These are phyloP conservation scores for Dipodascus albidus DNA, from an alignment of 805 yeast species.

Conservation along the genomic window DNA sequence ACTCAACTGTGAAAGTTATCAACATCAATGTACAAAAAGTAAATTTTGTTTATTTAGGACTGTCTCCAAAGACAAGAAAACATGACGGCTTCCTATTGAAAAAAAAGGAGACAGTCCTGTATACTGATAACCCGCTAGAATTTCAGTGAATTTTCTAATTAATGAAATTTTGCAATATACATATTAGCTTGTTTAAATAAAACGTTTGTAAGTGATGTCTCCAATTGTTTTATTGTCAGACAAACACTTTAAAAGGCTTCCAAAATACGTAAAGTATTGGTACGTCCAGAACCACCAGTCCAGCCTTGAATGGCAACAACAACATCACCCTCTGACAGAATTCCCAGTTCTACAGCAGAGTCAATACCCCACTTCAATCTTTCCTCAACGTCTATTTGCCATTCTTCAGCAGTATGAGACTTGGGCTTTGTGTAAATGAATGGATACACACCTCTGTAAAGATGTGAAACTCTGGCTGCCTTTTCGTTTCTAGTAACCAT, in stretches of 20 bases:
- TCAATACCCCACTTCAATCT: slow-evolving; percentile 89
- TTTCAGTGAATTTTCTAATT: too few species aligned
- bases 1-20: too few species aligned
- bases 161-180: too few species aligned
- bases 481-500: slow-evolving; percentile 94
- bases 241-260: slow-evolving; percentile 34
- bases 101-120: too few species aligned
- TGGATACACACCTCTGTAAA: slow-evolving; percentile 98
- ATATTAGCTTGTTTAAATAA: too few species aligned
- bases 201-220: too few species aligned
- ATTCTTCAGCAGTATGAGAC: slow-evolving; percentile 49
- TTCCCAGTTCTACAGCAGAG: slow-evolving; percentile 78
- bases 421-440: slow-evolving; percentile 62
- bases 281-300: slow-evolving; percentile 97
- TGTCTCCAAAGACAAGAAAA: too few species aligned
- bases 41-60: too few species aligned
- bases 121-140: too few species aligned
- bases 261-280: slow-evolving; percentile 93
- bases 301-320: slow-evolving; percentile 97
- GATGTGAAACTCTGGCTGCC: slow-evolving; percentile 91
- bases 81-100: too few species aligned
- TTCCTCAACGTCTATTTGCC: slow-evolving; percentile 94
- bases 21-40: too few species aligned
- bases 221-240: neutral
- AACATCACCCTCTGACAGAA: slow-evolving; percentile 77